Evolutionary conservation across 2,329 filamentous ascomycete genomes (phyloP).

Genomic region (Verticillium albo-atrum): DNA sequence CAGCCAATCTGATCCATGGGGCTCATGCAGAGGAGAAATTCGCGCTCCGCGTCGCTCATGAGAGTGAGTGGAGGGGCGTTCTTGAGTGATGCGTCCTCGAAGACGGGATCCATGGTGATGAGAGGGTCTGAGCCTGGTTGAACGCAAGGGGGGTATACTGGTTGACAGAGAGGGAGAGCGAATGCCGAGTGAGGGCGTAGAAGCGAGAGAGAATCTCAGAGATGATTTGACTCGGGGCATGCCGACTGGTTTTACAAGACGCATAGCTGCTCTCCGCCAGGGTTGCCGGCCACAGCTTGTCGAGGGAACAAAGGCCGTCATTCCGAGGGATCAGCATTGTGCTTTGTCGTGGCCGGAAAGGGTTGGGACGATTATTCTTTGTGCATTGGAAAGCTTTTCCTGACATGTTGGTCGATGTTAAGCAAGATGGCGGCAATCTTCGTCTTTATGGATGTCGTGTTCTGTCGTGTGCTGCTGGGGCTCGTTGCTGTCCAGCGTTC

Average conservation of each 20-base stretch:
- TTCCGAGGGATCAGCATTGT: neutral
- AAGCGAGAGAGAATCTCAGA: no score
- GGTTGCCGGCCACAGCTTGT: neutral
- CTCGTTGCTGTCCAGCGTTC: no score
- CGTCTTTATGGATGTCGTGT: neutral
- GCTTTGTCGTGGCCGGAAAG: neutral
- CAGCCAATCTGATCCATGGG: neutral
- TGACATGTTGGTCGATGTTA: neutral
- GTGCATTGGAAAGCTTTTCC: neutral
- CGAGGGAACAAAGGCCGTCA: neutral
- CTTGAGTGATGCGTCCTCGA: neutral
- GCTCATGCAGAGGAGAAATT: neutral
- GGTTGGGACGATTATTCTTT: neutral
- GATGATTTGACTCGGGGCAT: neutral
- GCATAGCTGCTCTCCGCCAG: neutral
- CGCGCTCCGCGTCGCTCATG: neutral
- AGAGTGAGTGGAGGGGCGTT: neutral
- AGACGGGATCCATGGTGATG: neutral
- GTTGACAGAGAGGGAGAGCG: neutral
- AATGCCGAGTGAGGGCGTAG: neutral
- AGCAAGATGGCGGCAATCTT: neutral
- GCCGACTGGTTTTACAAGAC: neutral
- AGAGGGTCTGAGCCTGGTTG: neutral
- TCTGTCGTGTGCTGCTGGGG: no score
- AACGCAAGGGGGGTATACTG: neutral